These are phyloP conservation scores for Apiospora arundinis DNA, from an alignment of 2,329 filamentous ascomycete species.

Conservation along the genomic window DNA sequence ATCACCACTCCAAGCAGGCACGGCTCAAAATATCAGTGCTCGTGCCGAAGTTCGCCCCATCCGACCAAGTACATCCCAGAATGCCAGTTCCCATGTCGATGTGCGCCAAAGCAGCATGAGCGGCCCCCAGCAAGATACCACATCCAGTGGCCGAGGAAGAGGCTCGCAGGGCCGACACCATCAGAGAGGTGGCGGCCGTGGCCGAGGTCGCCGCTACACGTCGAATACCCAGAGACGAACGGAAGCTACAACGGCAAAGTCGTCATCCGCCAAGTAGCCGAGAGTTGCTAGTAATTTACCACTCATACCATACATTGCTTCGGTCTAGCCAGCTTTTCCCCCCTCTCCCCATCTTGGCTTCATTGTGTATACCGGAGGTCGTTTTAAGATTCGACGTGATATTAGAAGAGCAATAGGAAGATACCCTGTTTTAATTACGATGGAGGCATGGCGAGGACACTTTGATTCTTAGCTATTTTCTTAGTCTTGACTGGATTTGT, in stretches of 20 bases:
- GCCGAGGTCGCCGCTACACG: slow-evolving; percentile 7
- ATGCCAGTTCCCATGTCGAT: neutral
- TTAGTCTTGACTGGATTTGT: neutral
- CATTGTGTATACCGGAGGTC: neutral
- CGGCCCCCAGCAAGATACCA: neutral
- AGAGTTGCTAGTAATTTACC: neutral
- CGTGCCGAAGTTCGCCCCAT: neutral
- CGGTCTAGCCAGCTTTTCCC: neutral
- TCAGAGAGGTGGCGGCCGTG: slow-evolving; percentile 2
- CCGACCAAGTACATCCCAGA: neutral
- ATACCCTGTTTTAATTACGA: slow-evolving; percentile 3
- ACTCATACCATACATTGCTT: neutral
- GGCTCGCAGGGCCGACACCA: neutral
- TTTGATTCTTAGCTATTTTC: neutral
- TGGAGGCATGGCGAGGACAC: neutral
- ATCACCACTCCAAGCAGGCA: neutral
- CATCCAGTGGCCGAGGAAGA: slow-evolving; percentile 1
- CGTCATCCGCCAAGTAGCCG: neutral
- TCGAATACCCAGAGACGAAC: slow-evolving; percentile 1
- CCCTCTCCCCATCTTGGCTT: neutral
- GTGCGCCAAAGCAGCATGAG: neutral
- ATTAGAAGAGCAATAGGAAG: neutral
- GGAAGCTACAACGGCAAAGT: neutral
- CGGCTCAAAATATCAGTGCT: neutral
- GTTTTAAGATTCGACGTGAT: neutral